Evolutionary conservation across 495 filamentous ascomycete species (phyloP).

Genomic region (Talaromyces ruber): DNA sequence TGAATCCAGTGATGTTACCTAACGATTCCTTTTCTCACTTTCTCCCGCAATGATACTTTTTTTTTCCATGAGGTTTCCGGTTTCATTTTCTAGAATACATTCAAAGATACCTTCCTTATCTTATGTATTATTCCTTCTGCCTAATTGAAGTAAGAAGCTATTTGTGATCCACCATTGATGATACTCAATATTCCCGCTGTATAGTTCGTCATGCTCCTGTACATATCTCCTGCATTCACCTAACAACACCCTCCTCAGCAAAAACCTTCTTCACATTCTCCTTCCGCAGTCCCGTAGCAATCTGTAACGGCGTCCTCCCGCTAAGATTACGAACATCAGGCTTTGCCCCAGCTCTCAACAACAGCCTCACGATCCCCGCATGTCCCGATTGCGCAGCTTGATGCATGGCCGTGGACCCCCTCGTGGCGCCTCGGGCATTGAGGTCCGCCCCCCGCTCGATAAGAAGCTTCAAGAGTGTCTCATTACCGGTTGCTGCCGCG

Average conservation of each 20-base stretch:
- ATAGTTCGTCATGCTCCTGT: too few relatives aligned
- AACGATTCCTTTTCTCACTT: background rate
- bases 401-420: conserved; percentile 11
- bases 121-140: background rate
- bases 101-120: conserved; percentile 4
- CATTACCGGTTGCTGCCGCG: conserved; percentile 17
- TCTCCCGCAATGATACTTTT: background rate
- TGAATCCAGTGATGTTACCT: background rate
- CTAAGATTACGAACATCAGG: background rate
- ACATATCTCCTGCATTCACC: background rate
- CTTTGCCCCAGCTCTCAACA: conserved; percentile 9
- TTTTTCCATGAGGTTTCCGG: background rate
- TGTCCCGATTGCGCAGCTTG: conserved; percentile 16
- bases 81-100: background rate
- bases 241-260: background rate
- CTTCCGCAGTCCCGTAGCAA: background rate
- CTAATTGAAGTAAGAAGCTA: background rate
- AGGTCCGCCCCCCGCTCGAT: conserved; percentile 11
- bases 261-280: background rate
- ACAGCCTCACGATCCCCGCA: conserved; percentile 14
- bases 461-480: conserved; percentile 11
- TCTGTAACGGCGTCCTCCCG: background rate
- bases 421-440: conserved; percentile 10
- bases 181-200: background rate
- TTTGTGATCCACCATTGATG: background rate